Percentiles rank a stretch among this genome's conserved stretches.
Evolutionary conservation across 331 rosid genomes (phyloP).

Genomic region (Spiraea crenata): DNA sequence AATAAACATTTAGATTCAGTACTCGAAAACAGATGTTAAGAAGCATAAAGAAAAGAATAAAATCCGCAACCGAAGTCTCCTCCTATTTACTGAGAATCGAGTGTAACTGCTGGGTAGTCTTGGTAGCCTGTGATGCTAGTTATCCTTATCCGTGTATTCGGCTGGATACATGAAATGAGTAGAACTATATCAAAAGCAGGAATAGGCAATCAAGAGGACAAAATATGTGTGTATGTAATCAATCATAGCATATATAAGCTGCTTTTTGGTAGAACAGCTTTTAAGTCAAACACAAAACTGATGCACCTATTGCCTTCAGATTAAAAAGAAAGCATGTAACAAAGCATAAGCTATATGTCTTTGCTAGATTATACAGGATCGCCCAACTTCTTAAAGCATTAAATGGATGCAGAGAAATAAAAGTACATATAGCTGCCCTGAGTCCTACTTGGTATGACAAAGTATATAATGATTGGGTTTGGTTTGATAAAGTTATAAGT

Average conservation of each 20-base stretch:
- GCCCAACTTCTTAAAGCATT: too few species aligned
- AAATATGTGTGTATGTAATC: not conserved
- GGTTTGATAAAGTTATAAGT: not conserved
- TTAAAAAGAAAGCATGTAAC: too few species aligned
- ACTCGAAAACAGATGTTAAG: slow-evolving; percentile 7
- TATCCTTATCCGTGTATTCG: slow-evolving; percentile 78
- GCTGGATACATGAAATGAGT: slow-evolving; percentile 53
- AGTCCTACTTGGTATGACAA: not conserved
- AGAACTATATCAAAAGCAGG: slow-evolving; percentile 31
- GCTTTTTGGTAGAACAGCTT: too few species aligned
- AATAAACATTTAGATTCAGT: not conserved
- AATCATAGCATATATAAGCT: not conserved
- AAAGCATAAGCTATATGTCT: too few species aligned
- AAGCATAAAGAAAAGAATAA: not conserved
- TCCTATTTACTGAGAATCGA: slow-evolving; percentile 36
- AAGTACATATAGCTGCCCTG: not conserved
- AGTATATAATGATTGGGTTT: not conserved
- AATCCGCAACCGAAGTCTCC: slow-evolving; percentile 1
- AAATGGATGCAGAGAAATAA: not conserved
- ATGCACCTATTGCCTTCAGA: too few species aligned
- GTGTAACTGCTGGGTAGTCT: slow-evolving; percentile 75
- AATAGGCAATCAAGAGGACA: not conserved
- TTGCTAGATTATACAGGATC: too few species aligned
- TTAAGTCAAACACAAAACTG: not conserved
- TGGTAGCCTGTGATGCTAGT: slow-evolving; percentile 85